phyloP scores from a whole-genome alignment of 2,329 filamentous ascomycete species.

The Botrytis elliptica region DNA sequence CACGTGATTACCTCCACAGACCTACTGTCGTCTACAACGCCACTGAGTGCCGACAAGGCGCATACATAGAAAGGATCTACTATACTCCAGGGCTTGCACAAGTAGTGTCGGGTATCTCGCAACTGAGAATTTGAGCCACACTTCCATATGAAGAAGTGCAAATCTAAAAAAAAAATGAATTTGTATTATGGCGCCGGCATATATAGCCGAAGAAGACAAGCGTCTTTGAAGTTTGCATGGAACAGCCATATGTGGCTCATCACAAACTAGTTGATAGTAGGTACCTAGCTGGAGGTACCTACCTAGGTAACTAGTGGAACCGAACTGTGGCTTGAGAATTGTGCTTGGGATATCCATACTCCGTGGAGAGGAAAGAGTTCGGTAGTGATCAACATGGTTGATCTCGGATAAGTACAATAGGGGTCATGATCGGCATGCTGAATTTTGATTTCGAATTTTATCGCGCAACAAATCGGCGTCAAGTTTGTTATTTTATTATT shows the following conservation, averaged over 20 bases:
- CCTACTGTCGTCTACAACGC: too few species aligned
- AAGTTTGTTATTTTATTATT: too few species aligned
- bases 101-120: background rate
- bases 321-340: constrained; percentile 6
- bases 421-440: constrained; percentile 3
- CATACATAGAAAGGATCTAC: background rate
- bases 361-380: background rate
- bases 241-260: constrained; percentile 8
- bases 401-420: constrained; percentile 10
- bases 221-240: background rate
- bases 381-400: background rate
- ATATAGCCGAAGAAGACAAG: background rate
- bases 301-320: background rate
- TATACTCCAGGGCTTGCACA: background rate
- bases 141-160: background rate
- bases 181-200: background rate
- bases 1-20: background rate
- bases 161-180: background rate
- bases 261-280: background rate
- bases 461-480: background rate
- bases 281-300: too few species aligned
- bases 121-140: background rate
- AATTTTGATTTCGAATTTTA: background rate
- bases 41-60: background rate
- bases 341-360: background rate